Conservation (phyloP, 225 moss, liverwort and hornwort species). For the Antitrichia curtipendula region DNA sequence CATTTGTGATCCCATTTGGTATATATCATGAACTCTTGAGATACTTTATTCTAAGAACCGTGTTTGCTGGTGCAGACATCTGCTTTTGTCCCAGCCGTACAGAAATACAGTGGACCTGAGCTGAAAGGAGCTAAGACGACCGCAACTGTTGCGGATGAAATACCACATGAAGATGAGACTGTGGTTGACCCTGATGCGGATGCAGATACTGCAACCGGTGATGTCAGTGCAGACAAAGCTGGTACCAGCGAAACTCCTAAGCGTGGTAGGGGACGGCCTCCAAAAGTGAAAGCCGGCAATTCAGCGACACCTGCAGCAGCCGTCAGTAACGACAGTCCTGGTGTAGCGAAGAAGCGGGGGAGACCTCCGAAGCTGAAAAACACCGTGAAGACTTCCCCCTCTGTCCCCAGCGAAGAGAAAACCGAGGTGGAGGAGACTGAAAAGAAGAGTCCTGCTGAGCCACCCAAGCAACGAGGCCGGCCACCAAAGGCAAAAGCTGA, state of each 20-base stretch:
- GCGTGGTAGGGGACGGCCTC: slow-evolving; percentile 42
- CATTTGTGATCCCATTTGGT: background rate
- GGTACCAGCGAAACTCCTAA: slow-evolving; percentile 20
- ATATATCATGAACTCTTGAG: background rate
- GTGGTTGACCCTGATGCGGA: background rate
- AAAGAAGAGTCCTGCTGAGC: slow-evolving; percentile 12
- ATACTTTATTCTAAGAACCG: background rate
- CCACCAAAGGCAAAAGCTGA: slow-evolving; percentile 19
- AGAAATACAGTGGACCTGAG: slow-evolving; percentile 49
- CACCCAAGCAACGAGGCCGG: slow-evolving; percentile 26
- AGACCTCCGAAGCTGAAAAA: slow-evolving; percentile 35
- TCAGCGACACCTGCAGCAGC: background rate
- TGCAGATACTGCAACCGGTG: background rate
- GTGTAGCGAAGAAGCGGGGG: slow-evolving; percentile 25
- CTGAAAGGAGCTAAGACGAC: slow-evolving; percentile 36
- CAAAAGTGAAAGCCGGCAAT: slow-evolving; percentile 6
- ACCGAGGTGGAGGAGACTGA: background rate
- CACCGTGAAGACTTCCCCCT: background rate
- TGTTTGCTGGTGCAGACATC: slow-evolving; percentile 26
- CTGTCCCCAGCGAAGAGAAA: background rate
- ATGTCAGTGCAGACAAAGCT: background rate
- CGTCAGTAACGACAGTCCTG: background rate
- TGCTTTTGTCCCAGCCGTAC: slow-evolving; percentile 36
- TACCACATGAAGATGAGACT: slow-evolving; percentile 1
- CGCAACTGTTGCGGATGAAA: background rate